phyloP scores from a whole-genome alignment of 371 early-diverging fungal genomes.

The Nosema muscidifuracis region DNA sequence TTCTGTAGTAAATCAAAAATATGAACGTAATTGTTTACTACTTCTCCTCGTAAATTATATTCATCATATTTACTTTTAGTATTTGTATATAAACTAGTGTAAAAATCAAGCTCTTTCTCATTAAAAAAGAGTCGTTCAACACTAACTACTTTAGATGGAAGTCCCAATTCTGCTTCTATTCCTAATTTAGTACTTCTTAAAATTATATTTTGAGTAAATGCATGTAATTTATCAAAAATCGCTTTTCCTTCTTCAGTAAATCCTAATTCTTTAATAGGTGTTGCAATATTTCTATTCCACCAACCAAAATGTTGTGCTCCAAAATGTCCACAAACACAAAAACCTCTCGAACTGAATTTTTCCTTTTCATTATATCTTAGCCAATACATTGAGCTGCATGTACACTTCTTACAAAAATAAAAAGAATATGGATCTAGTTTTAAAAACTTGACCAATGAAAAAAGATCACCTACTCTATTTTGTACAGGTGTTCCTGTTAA shows the following conservation, averaged over 20 bases:
- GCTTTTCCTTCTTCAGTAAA: constrained; percentile 65
- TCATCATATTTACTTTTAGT: constrained; percentile 68
- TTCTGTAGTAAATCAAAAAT: constrained; percentile 66
- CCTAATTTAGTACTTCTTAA: constrained; percentile 80
- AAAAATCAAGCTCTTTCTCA: constrained; percentile 82
- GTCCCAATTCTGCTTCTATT: constrained; percentile 76
- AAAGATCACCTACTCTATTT: constrained; percentile 94
- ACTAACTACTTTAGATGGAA: constrained; percentile 75
- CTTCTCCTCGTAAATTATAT: constrained; percentile 74
- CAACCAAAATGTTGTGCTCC: constrained; percentile 71
- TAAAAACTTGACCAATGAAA: constrained; percentile 93
- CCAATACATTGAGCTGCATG: constrained; percentile 74
- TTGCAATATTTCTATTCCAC: constrained; percentile 86
- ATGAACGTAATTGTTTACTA: constrained; percentile 82
- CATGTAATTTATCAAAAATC: constrained; percentile 71
- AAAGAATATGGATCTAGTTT: constrained; percentile 77
- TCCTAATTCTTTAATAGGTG: constrained; percentile 76
- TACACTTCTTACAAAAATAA: constrained; percentile 77
- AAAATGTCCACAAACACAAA: constrained; percentile 45
- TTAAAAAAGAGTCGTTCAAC: constrained; percentile 75
- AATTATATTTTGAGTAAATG: constrained; percentile 78
- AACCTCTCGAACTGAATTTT: neutral
- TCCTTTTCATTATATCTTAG: constrained; percentile 59
- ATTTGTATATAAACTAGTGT: constrained; percentile 72
- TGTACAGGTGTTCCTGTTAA: constrained; percentile 97